Evolutionary conservation across 2,329 filamentous ascomycete genomes (phyloP), one percentile per base, ranked within the genome.

Genomic region (Colletotrichum falcatum): DNA sequence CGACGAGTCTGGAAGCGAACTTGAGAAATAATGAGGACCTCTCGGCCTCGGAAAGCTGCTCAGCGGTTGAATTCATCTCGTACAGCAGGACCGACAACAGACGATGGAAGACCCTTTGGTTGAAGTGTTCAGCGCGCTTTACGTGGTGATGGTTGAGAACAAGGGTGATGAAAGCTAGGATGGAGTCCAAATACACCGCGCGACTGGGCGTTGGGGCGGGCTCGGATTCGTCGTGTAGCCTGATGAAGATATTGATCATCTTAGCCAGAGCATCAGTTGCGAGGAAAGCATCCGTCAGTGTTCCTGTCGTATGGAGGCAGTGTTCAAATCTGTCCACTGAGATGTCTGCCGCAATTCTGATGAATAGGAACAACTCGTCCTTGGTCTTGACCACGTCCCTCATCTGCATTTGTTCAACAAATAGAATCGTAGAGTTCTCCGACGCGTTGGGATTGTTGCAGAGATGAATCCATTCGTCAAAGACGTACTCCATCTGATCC

Each of bases 401-500:
- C 66, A 90, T 87, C 75, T 95, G 92, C 77, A 98, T 84, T 79
- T 98, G 95, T 75, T 92, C 90, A 55, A 98, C 88, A 80, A 98
- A 98, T 1, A 93, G 89, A 7, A 88, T 83, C 64, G 90, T 86
- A 0, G 91, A 88, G 77, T 92, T 92, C 72, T 94, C 92, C 5
- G 91, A 90, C 5, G 91, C 89, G 74, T 91, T 90, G n/a, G 90
- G 88, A 75, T 94, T 93, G 79, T 92, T 92, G 82, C 88, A 92
- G 9, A 98, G 87, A 70, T 92, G 90, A 35, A 95, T 89, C 96
- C 96, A 99, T 82, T 99, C 96, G 53, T 95, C 94, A 77, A 99
- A 98, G 26, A 98, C 88, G 78, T 99, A 98, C 75, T 97, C 94
- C 81, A 97, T 90, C 79, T 98, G 94, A 72, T 97, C 94, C 72